A percentile compares a stretch with the other conserved stretches of the same genome.
Evolutionary conservation across 2,329 filamentous ascomycete genomes (phyloP).

Genomic region (Drechslera avenae): DNA sequence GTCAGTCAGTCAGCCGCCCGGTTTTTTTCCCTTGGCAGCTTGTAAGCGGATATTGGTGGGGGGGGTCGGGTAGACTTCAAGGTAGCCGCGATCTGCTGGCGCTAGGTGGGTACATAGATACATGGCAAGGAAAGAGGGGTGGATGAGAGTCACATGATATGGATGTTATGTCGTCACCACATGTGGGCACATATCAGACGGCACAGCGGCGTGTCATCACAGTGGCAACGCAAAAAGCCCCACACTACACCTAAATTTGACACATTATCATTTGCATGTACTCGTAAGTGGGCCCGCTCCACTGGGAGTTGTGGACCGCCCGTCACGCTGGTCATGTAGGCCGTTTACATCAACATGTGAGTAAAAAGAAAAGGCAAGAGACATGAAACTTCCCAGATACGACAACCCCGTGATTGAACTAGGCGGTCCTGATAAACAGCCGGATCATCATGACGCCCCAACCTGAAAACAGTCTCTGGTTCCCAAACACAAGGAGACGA

Average conservation of each 20-base stretch:
- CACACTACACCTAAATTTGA: neutral
- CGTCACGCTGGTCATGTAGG: constrained; percentile 12
- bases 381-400: constrained; percentile 1
- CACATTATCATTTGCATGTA: constrained; percentile 12
- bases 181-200: too few relatives aligned
- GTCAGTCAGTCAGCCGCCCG: too few relatives aligned
- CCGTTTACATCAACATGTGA: constrained; percentile 28
- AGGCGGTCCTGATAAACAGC: constrained; percentile 1
- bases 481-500: constrained; percentile 10
- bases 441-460: constrained; percentile 11
- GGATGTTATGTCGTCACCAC: too few relatives aligned
- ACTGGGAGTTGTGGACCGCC: neutral
- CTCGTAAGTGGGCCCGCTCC: neutral
- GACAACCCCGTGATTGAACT: constrained; percentile 1
- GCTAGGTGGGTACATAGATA: too few relatives aligned
- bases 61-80: too few relatives aligned
- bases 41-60: too few relatives aligned
- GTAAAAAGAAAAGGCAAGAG: constrained; percentile 5
- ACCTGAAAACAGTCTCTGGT: constrained; percentile 8
- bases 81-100: too few relatives aligned
- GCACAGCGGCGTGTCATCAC: too few relatives aligned
- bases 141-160: too few relatives aligned
- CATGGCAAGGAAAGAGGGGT: too few relatives aligned
- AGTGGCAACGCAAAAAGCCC: neutral
- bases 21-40: too few relatives aligned